Percentiles rank a stretch among this genome's conserved stretches.
These are phyloP conservation scores for Trichosporon ovoides DNA, from an alignment of 1,284 basidiomycete species.

Conservation along the genomic window DNA sequence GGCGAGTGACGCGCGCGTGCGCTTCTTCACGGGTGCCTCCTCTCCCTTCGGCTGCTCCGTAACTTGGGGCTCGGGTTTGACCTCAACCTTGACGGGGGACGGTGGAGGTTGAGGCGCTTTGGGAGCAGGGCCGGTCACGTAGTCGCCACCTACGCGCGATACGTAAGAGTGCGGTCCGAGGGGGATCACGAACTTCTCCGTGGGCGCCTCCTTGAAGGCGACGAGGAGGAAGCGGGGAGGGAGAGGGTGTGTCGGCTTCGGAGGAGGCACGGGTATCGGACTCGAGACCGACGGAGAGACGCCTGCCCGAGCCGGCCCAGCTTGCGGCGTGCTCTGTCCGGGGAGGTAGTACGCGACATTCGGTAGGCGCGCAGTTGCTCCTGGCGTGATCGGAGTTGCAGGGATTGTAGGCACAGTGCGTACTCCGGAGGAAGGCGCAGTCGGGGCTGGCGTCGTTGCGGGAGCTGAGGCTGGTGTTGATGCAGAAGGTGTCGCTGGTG, in stretches of 20 bases:
- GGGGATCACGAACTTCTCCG: conserved; percentile 42
- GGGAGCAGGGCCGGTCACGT: conserved; percentile 27
- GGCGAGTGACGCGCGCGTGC: conserved; percentile 18
- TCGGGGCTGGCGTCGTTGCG: background rate
- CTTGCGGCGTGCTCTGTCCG: background rate
- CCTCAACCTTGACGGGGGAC: background rate
- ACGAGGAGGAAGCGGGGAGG: conserved; percentile 43
- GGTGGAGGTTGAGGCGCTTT: background rate
- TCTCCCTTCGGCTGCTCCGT: background rate
- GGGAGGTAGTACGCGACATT: background rate
- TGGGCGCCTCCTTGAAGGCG: conserved; percentile 40
- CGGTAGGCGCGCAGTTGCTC: background rate
- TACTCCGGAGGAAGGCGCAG: background rate
- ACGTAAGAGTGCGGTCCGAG: conserved; percentile 35
- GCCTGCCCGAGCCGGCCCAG: background rate
- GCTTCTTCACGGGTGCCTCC: conserved; percentile 11
- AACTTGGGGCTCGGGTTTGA: background rate
- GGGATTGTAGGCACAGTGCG: background rate
- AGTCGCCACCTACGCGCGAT: conserved; percentile 39
- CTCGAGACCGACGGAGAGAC: background rate
- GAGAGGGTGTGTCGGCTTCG: conserved; percentile 25
- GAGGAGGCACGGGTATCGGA: conserved; percentile 12
- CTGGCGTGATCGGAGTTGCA: background rate
- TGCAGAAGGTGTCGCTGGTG: background rate
- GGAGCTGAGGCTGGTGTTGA: background rate